Conservation (phyloP, 768 basidiomycete genomes). For the Mrakia gelida region DNA sequence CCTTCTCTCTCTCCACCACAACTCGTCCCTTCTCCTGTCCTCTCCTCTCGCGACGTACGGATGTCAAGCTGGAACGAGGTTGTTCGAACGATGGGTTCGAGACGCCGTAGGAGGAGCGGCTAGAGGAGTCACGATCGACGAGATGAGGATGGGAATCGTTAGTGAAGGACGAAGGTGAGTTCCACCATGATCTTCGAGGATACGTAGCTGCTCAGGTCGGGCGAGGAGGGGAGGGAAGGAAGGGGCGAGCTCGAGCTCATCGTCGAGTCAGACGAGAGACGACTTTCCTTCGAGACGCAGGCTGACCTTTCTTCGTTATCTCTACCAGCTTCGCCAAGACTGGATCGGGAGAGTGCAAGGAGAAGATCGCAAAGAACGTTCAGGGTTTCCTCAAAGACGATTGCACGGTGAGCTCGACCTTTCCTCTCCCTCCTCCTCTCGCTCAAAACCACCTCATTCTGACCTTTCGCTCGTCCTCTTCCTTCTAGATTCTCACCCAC, state of each 20-base stretch:
- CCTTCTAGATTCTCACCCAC: constrained; percentile 82
- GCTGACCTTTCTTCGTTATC: neutral
- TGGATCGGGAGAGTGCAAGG: constrained; percentile 71
- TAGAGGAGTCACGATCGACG: constrained; percentile 33
- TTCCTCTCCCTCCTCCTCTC: constrained; percentile 8
- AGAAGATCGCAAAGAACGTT: constrained; percentile 82
- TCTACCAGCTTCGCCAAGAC: constrained; percentile 21
- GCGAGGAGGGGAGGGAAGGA: constrained; percentile 44
- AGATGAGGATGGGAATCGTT: constrained; percentile 35
- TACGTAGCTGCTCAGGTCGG: neutral
- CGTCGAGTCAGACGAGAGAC: constrained; percentile 46
- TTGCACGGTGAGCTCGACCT: constrained; percentile 51
- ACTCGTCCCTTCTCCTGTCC: constrained; percentile 34
- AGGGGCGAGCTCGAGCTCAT: constrained; percentile 68
- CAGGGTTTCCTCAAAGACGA: constrained; percentile 92
- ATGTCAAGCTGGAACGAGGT: constrained; percentile 44
- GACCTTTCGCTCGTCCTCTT: neutral
- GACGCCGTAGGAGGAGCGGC: constrained; percentile 35
- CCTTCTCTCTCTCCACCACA: constrained; percentile 69
- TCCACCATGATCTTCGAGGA: constrained; percentile 27
- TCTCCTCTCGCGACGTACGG: constrained; percentile 43
- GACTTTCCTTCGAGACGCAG: too few relatives aligned
- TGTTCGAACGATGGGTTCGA: constrained; percentile 45
- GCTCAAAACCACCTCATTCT: constrained; percentile 5
- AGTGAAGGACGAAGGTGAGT: constrained; percentile 53